A percentile compares a stretch with the other conserved stretches of the same genome.
Conservation (phyloP, 1,284 basidiomycete species). For the Thelephora terrestris region DNA sequence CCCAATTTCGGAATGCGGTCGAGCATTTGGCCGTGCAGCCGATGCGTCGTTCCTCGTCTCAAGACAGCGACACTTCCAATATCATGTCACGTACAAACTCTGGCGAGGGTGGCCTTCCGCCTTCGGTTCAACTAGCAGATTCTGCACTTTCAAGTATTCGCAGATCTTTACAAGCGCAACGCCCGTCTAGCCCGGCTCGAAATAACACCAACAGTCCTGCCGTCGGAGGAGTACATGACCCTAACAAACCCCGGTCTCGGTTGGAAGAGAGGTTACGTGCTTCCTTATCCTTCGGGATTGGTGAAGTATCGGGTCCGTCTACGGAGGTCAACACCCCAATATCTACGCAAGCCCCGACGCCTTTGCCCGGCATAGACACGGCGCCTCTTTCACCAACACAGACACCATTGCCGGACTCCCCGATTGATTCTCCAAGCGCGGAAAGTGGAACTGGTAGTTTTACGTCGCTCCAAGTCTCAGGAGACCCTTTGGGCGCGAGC, state of each 20-base stretch:
- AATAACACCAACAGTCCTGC: slow-evolving; percentile 10
- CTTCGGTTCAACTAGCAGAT: slow-evolving; percentile 47
- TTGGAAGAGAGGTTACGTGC: slow-evolving; percentile 64
- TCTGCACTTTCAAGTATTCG: slow-evolving; percentile 47
- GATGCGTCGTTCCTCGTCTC: slow-evolving; percentile 18
- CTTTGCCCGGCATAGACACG: slow-evolving; percentile 22
- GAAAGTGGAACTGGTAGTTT: not conserved
- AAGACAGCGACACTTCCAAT: slow-evolving; percentile 15
- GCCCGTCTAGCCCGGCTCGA: slow-evolving; percentile 30
- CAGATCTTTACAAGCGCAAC: slow-evolving; percentile 49
- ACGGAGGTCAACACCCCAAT: slow-evolving; percentile 29
- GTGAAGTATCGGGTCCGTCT: slow-evolving; percentile 40
- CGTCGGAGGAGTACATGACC: slow-evolving; percentile 10
- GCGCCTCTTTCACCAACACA: slow-evolving; percentile 32
- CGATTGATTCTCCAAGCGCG: slow-evolving; percentile 10
- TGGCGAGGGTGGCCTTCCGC: slow-evolving; percentile 20
- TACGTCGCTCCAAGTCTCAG: not conserved
- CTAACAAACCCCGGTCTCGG: slow-evolving; percentile 24
- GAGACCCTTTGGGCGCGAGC: not conserved
- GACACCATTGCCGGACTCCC: slow-evolving; percentile 36
- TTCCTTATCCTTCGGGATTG: slow-evolving; percentile 36
- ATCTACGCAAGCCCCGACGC: slow-evolving; percentile 31
- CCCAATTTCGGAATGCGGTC: slow-evolving; percentile 21
- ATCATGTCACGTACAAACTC: slow-evolving; percentile 13
- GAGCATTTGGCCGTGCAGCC: slow-evolving; percentile 17